Evolutionary conservation across 208 protist genomes (phyloP).

Genomic region (Crithidia bombi): DNA sequence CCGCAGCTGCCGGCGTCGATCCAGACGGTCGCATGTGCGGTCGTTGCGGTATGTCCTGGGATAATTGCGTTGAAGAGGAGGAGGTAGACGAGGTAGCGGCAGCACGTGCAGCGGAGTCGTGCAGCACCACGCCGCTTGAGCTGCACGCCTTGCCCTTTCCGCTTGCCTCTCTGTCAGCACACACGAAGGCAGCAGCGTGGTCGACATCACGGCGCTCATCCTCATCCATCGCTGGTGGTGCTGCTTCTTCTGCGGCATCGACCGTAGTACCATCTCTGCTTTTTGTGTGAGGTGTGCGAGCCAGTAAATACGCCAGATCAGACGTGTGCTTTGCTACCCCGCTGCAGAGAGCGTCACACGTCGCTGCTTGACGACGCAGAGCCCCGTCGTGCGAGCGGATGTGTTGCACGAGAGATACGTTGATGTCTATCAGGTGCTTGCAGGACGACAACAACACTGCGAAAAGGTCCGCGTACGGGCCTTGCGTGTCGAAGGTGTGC

Average conservation of each 20-base stretch:
- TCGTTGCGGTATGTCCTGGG: not conserved
- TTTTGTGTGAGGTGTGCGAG: not conserved
- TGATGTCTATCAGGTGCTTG: conserved; percentile 63
- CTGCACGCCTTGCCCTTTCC: not conserved
- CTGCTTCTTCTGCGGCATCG: no score
- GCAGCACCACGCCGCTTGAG: not conserved
- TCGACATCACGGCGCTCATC: not conserved
- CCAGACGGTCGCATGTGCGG: not conserved
- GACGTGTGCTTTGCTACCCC: conserved; percentile 13
- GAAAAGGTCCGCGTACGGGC: conserved; percentile 74
- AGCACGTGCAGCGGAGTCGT: not conserved
- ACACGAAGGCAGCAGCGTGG: no score
- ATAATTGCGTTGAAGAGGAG: not conserved
- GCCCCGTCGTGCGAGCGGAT: conserved; percentile 7
- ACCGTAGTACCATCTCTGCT: no score
- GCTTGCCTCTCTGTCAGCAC: not conserved
- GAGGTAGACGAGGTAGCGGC: not conserved
- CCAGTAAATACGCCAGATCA: not conserved
- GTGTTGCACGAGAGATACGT: conserved; percentile 20
- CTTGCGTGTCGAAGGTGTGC: conserved; percentile 75
- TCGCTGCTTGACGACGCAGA: conserved; percentile 13
- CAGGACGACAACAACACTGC: conserved; percentile 64
- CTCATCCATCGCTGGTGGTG: not conserved
- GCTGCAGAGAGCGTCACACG: conserved; percentile 16
- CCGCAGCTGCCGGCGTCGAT: not conserved